These are phyloP conservation scores for Holtermanniella nyarrowii DNA, from an alignment of 768 basidiomycete genomes.

Conservation along the genomic window DNA sequence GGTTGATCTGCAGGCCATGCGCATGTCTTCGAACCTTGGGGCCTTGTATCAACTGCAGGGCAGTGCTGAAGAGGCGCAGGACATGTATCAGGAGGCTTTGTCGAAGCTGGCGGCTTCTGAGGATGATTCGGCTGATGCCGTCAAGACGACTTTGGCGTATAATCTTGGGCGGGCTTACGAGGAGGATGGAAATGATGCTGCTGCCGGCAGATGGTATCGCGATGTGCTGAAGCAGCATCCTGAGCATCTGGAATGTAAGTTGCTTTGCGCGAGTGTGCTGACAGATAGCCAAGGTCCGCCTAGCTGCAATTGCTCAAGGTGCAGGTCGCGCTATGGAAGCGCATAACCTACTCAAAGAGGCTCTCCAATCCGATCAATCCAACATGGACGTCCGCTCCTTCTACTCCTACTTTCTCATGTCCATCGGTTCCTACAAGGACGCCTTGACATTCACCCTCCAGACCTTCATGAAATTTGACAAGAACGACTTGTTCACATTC, in stretches of 20 bases:
- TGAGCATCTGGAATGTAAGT: slow-evolving; percentile 88
- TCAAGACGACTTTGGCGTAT: slow-evolving; percentile 75
- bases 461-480: slow-evolving; percentile 66
- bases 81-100: slow-evolving; percentile 34
- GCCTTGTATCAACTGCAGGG: slow-evolving; percentile 62
- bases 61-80: slow-evolving; percentile 29
- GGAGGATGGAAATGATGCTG: slow-evolving; percentile 58
- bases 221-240: slow-evolving; percentile 82
- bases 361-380: slow-evolving; percentile 61
- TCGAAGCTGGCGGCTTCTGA: slow-evolving; percentile 17
- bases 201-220: slow-evolving; percentile 76
- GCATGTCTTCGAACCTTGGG: slow-evolving; percentile 71
- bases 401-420: slow-evolving; percentile 86
- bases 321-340: slow-evolving; percentile 68
- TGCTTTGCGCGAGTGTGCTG: not conserved
- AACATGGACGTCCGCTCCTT: slow-evolving; percentile 84
- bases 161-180: slow-evolving; percentile 90
- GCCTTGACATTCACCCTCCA: slow-evolving; percentile 84
- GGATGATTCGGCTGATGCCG: slow-evolving; percentile 34
- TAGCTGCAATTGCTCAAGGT: slow-evolving; percentile 65
- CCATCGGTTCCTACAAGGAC: slow-evolving; percentile 47
- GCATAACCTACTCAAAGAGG: slow-evolving; percentile 80
- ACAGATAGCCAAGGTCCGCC: slow-evolving; percentile 73
- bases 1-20: slow-evolving; percentile 47
- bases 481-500: slow-evolving; percentile 80